Evolutionary conservation across 176 grass and related monocot species (phyloP).

Genomic region (Raddia guianensis): DNA sequence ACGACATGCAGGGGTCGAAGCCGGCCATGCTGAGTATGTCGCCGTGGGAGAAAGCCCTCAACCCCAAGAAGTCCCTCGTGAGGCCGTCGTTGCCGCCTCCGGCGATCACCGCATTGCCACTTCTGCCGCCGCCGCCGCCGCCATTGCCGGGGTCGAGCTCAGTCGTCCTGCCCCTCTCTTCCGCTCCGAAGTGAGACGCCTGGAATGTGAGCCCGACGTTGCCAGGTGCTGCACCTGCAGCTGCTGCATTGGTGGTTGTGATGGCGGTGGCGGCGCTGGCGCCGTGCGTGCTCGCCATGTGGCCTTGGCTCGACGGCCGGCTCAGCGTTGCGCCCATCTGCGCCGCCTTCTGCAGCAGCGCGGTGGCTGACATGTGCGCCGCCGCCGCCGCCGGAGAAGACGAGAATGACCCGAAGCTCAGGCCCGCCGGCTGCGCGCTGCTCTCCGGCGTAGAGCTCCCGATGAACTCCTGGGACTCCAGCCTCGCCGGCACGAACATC

Average conservation of each 20-base stretch:
- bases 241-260: slow-evolving; percentile 22
- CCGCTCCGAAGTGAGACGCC: slow-evolving; percentile 24
- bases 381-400: slow-evolving; percentile 13
- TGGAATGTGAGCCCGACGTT: slow-evolving; percentile 42
- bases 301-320: slow-evolving; percentile 60
- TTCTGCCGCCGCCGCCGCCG: slow-evolving; percentile 16
- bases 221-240: slow-evolving; percentile 12
- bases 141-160: slow-evolving; percentile 37
- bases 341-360: slow-evolving; percentile 93
- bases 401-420: slow-evolving; percentile 43
- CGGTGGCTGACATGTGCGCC: slow-evolving; percentile 95
- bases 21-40: slow-evolving; percentile 80
- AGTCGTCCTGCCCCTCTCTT: slow-evolving; percentile 5
- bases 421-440: slow-evolving; percentile 22
- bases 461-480: slow-evolving; percentile 49
- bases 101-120: slow-evolving; percentile 15
- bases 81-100: slow-evolving; percentile 54
- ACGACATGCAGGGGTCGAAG: slow-evolving; percentile 68
- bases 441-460: slow-evolving; percentile 53
- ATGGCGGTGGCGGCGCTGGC: slow-evolving; percentile 25
- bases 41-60: slow-evolving; percentile 75
- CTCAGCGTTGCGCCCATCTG: slow-evolving; percentile 94
- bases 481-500: slow-evolving; percentile 49
- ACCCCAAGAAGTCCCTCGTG: slow-evolving; percentile 89
- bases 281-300: slow-evolving; percentile 67